Evolutionary conservation across 371 early-diverging fungal species (phyloP), one percentile per base, ranked within the genome.

Genomic region (Chytridium lagenaria): DNA sequence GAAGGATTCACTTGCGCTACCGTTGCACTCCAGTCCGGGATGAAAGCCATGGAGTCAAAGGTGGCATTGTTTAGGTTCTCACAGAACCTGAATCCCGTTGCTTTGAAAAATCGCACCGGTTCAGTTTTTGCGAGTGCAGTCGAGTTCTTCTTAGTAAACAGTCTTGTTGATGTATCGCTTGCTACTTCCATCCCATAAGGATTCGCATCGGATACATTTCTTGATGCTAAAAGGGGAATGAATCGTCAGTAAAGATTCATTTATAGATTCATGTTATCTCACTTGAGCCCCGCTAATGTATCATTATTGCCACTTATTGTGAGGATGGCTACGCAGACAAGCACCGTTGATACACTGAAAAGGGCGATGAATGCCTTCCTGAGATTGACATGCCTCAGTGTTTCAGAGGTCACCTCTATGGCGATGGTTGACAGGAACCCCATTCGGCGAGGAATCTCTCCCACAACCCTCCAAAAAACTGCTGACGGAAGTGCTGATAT

Each of bases 61-160:
- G 67, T 67, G 3, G 83, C 79, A 57, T 74, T 76, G 51, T 83
- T 68, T 7, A 83, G 68, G 23, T 75, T 76, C 1, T 61, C 1
- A 73, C 83, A 83, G 65, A 71, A 79, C n/a, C 76, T 38, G 67
- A 80, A 80, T 5, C 78, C 81, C 22, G 0, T 0, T 2, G 63
- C 73, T 59, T 10, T 15, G 34, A 77, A 67, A 52, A 68, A 55
- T 15, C 50, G 70, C 15, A 34, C 61, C 5, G 5, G 16, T 52
- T 7, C 7, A 22, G 55, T 26, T 52, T 10, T 22, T 23, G 12
- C 44, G 19, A 44, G 44, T 7, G 44, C 44, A 7, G 44, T 19
- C 19, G 44, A 44, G 19, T 44, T 19, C 44, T 12, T 44, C 19
- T 44, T 44, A 19, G 44, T 12, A 19, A 44, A 44, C 12, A 44